A percentile compares a stretch with the other conserved stretches of the same genome.
Conservation (phyloP, 192 early-diverging fungal species). For the Obelidium mucronatum region DNA sequence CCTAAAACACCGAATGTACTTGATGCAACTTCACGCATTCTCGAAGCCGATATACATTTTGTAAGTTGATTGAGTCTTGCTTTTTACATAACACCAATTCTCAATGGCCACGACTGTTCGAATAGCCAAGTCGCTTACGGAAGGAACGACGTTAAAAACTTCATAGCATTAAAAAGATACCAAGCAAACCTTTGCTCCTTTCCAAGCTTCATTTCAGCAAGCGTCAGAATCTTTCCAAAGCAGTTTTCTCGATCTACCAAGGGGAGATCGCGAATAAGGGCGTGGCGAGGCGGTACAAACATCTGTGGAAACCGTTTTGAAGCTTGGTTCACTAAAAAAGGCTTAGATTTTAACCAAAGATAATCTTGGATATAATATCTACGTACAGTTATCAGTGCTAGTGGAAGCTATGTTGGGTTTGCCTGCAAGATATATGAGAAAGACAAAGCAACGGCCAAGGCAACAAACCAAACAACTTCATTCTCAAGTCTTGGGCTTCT, state of each 20-base stretch:
- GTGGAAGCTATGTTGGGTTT: slow-evolving; percentile 7
- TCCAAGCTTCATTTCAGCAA: slow-evolving; percentile 16
- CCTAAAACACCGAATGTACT: not conserved
- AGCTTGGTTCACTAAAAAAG: slow-evolving; percentile 16
- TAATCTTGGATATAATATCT: too few species aligned
- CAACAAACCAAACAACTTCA: slow-evolving; percentile 15
- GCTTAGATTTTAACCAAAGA: not conserved
- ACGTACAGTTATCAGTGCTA: slow-evolving; percentile 18
- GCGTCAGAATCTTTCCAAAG: slow-evolving; percentile 23
- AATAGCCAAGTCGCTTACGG: not conserved
- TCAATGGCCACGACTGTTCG: slow-evolving; percentile 22
- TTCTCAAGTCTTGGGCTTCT: not conserved
- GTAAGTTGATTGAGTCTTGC: slow-evolving; percentile 17
- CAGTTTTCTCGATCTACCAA: slow-evolving; percentile 23
- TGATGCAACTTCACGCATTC: slow-evolving; percentile 27
- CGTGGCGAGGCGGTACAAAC: slow-evolving; percentile 9
- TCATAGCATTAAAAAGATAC: not conserved
- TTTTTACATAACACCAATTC: slow-evolving; percentile 15
- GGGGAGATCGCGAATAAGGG: slow-evolving; percentile 18
- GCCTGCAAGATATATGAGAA: not conserved
- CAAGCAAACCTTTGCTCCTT: not conserved
- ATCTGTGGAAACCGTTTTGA: slow-evolving; percentile 22
- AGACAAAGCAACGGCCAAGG: not conserved
- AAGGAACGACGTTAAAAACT: not conserved
- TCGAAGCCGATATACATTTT: slow-evolving; percentile 19